phyloP scores from a whole-genome alignment of 2,329 filamentous ascomycete genomes.

The Gliomastix tumulicola region DNA sequence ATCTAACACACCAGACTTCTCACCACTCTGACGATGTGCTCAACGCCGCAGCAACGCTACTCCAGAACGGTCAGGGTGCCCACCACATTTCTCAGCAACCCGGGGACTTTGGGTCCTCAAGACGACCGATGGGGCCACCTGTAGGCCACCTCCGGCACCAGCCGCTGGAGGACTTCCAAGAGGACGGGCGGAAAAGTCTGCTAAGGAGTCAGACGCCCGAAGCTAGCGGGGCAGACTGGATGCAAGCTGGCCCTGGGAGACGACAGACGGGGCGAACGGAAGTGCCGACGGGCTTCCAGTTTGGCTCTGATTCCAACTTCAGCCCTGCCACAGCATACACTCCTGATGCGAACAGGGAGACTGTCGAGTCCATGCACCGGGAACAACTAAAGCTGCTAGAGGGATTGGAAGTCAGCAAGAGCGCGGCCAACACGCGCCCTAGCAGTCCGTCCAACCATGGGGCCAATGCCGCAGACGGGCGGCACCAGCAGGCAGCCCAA shows the following conservation, averaged over 20 bases:
- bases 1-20: conserved; percentile 11
- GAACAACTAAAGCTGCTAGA: conserved; percentile 48
- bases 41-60: conserved; percentile 43
- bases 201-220: not conserved
- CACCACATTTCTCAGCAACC: too few relatives aligned
- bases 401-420: conserved; percentile 50
- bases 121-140: conserved; percentile 21
- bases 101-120: conserved; percentile 14
- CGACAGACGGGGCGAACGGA: conserved; percentile 21
- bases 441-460: conserved; percentile 39
- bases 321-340: conserved; percentile 49
- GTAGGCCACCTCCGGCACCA: conserved; percentile 35
- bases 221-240: conserved; percentile 22
- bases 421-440: conserved; percentile 51
- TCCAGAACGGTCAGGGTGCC: conserved; percentile 31
- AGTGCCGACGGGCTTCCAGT: conserved; percentile 44
- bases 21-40: conserved; percentile 48
- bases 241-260: too few relatives aligned
- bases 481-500: too few relatives aligned
- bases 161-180: conserved; percentile 31
- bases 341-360: conserved; percentile 48
- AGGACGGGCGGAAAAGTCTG: conserved; percentile 21
- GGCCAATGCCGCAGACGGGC: not conserved
- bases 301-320: conserved; percentile 65
- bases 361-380: conserved; percentile 48